Base-by-base conservation (phyloP, 2,329 filamentous ascomycete species). In the Stromatinia cepivora region DNA sequence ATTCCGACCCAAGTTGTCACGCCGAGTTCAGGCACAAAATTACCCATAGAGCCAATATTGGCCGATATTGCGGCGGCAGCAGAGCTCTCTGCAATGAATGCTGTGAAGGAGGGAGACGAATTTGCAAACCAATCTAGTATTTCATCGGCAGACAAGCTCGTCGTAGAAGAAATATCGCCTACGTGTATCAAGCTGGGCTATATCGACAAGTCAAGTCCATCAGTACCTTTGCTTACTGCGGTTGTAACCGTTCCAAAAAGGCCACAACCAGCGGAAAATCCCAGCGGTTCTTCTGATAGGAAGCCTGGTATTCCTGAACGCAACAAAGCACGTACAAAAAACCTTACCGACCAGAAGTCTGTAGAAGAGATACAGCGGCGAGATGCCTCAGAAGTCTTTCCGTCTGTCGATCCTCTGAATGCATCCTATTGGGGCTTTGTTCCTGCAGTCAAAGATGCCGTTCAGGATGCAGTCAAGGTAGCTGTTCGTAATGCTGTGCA, bases 341-440 rank as follows among this genome's bases (percentile, higher is more conserved):
- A 17, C 0, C 11, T 17, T 36, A 22, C 59, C 10, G 67, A 69
- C n/a, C 59, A 57, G 39, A 65, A 66, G 48, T 69, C 68, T n/a
- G 54, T 67, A 11, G 68, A 69, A 53, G 68, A 69, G 42, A 61
- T 69, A 34, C 42, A 46, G 15, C 68, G 63, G 34, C 39, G 4
- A 65, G 46, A 57, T 36, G 36, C 22, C 45, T 28, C 66, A 36
- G 53, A 69, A 34, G 31, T 7, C 15, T 66, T 69, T 31, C 52
- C 52, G 6, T 31, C 34, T n/a, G 46, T 58, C 6, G 71, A 72
- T 68, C 68, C 72, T 36, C 53, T 72, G 3, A 75, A 75, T 62
- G 71, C 72, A 36, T 66, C 71, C 28, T 77, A 77, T 42, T 77
- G 75, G 76, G 75, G 75, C 1, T 77, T 77, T 70, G 71, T 73